Base-by-base conservation (phyloP, 768 basidiomycete genomes). In the Lactarius deliciosus region DNA sequence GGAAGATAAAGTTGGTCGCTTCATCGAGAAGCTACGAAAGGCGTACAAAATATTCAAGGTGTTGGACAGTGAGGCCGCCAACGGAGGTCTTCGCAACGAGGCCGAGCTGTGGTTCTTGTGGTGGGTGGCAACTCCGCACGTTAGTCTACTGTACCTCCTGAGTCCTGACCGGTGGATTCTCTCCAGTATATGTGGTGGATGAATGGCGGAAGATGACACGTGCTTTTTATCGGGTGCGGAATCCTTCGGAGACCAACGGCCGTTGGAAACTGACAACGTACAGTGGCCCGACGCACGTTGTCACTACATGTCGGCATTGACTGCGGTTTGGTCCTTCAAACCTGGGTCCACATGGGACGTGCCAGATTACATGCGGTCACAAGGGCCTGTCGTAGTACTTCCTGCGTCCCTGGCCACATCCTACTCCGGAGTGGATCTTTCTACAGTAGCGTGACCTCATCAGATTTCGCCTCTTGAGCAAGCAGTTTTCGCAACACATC, bases 1-100 rank as follows among this genome's bases (percentile, higher is more conserved):
- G 8, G 88, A 89, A 72, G 75, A 78, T 22, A 72, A 83, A 54
- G 90, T 91, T 2, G 81, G 83, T 0, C 67, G 72, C 9, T 95
- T 96, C 74, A 87, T 94, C 55, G 73, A 77, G 68, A 80, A 81
- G 69, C 77, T 95, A 20, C 83, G 80, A 72, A 77, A 77, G n/a
- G 77, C 76, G 34, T 36, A 36, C 34, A 11, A 36, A 34, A 1
- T 11, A 36, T 94, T 91, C 75, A 77, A 78, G 68, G 79, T 76
- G 7, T 75, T 96, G 47, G 80, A 82, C 63, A 83, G 83, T 15
- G 86, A 86, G 30, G 78, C 80, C 55, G n/a, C n/a, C n/a, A n/a
- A n/a, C n/a, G 43, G 86, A 90, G 66, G 85, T 93, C 58, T 94
- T 96, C 74, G 90, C 90, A 30, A 95, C 92, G 7, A 86, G 86